A percentile compares a stretch with the other conserved stretches of the same genome.
Evolutionary conservation across 306 rosid species (phyloP).

Genomic region (Quercus parvula): DNA sequence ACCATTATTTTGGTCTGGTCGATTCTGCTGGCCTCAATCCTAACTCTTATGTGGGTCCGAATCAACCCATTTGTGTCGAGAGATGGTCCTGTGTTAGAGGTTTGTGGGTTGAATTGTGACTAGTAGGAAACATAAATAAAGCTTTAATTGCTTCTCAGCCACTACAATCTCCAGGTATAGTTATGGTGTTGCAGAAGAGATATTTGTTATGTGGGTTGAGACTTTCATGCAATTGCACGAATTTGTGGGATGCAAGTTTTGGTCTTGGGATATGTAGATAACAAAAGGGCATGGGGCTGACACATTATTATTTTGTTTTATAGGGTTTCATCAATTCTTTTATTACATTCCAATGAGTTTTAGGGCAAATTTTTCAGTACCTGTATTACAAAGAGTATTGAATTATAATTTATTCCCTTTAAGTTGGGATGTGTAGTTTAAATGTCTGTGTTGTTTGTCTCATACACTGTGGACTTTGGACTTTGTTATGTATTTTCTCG

Average conservation of each 20-base stretch:
- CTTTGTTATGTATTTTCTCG: not conserved
- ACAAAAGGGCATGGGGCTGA: constrained; percentile 41
- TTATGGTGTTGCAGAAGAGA: constrained; percentile 29
- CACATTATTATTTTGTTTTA: constrained; percentile 58
- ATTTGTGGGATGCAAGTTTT: constrained; percentile 39
- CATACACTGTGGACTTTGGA: not conserved
- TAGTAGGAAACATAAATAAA: constrained; percentile 40
- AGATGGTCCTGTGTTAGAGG: constrained; percentile 80
- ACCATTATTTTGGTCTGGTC: constrained; percentile 95
- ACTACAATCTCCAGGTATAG: not conserved
- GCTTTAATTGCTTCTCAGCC: constrained; percentile 25
- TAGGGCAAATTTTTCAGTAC: constrained; percentile 34
- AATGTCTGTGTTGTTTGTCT: not conserved
- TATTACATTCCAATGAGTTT: constrained; percentile 48
- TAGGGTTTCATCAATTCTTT: constrained; percentile 64
- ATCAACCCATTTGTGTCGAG: constrained; percentile 77
- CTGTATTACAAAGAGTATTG: constrained; percentile 30
- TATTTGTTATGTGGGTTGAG: constrained; percentile 13
- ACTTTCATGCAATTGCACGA: constrained; percentile 23
- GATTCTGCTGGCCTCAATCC: constrained; percentile 78
- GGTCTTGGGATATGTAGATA: constrained; percentile 66
- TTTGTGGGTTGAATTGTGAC: constrained; percentile 86
- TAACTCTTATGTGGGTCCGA: constrained; percentile 90
- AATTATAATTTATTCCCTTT: constrained; percentile 1
- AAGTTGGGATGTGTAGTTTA: not conserved